Percentiles rank a stretch among this genome's conserved stretches.
These are phyloP conservation scores for Ceratobasidium sp. DNA, from an alignment of 1,284 basidiomycete species.

Conservation along the genomic window DNA sequence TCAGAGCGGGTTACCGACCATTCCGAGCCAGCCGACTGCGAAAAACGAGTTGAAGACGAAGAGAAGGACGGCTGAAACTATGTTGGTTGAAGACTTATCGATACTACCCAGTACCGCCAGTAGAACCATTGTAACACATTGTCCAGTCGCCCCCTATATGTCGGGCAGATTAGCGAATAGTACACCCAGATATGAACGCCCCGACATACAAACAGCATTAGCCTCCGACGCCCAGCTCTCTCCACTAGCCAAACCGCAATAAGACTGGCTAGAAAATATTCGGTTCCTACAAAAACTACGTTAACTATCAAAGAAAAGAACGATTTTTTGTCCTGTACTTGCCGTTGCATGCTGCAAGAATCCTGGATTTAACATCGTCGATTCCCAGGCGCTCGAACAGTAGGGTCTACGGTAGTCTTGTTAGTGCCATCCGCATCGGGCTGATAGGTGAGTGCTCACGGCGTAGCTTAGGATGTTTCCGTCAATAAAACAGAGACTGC, in stretches of 20 bases:
- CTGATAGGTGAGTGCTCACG: conserved; percentile 41
- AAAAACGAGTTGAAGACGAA: conserved; percentile 77
- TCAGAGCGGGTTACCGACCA: conserved; percentile 51
- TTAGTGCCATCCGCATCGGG: neutral
- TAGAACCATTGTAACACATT: conserved; percentile 66
- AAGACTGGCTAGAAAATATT: conserved; percentile 70
- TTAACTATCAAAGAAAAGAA: neutral
- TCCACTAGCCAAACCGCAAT: conserved; percentile 63
- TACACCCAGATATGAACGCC: neutral
- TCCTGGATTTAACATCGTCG: conserved; percentile 65
- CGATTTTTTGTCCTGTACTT: neutral
- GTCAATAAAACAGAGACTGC: neutral
- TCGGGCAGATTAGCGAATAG: neutral
- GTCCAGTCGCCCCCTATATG: conserved; percentile 61
- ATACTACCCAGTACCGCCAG: conserved; percentile 63
- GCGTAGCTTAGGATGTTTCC: conserved; percentile 47
- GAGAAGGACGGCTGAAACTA: conserved; percentile 63
- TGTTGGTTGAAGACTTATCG: conserved; percentile 56
- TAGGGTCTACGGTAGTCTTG: conserved; percentile 54
- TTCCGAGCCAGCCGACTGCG: conserved; percentile 74
- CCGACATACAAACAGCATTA: conserved; percentile 66
- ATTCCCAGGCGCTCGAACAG: conserved; percentile 68
- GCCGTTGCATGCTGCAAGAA: conserved; percentile 73
- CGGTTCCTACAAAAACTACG: conserved; percentile 52
- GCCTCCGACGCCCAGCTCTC: conserved; percentile 65